Conservation (phyloP, 371 early-diverging fungal genomes). For the Mortierella sp. region DNA sequence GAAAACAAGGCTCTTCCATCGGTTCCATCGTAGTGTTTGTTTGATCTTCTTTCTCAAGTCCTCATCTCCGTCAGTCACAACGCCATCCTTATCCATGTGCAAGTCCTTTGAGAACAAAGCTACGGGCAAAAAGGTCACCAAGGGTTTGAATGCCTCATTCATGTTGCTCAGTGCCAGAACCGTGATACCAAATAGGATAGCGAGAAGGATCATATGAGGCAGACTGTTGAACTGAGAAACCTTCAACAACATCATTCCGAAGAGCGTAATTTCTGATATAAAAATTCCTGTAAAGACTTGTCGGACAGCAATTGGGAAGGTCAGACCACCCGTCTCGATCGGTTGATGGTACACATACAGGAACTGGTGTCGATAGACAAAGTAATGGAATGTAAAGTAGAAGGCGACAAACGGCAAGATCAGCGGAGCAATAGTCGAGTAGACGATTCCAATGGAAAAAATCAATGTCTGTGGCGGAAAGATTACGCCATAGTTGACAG, state of each 20-base stretch:
- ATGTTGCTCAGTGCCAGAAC: constrained; percentile 61
- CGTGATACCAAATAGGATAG: constrained; percentile 62
- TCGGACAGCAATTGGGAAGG: constrained; percentile 73
- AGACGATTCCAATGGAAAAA: constrained; percentile 69
- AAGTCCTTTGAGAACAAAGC: constrained; percentile 49
- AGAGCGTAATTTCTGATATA: constrained; percentile 74
- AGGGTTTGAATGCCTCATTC: constrained; percentile 71
- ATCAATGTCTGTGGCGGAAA: constrained; percentile 59
- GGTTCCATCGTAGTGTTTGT: too few species aligned
- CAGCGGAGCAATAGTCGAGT: constrained; percentile 84
- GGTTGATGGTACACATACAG: constrained; percentile 75
- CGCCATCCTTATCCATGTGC: constrained; percentile 29
- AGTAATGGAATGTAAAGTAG: constrained; percentile 77
- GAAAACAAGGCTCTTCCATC: too few species aligned
- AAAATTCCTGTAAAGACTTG: constrained; percentile 77
- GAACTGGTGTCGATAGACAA: constrained; percentile 86
- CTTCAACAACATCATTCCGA: constrained; percentile 75
- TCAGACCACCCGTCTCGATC: constrained; percentile 74
- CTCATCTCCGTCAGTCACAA: constrained; percentile 11
- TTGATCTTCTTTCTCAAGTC: not conserved
- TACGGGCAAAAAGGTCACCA: constrained; percentile 74
- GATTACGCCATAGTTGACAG: constrained; percentile 59
- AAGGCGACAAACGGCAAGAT: constrained; percentile 79
- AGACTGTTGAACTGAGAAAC: constrained; percentile 26
- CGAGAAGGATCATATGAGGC: constrained; percentile 64